Conservation (phyloP, 2,329 filamentous ascomycete genomes). For the Fusarium sp. region DNA sequence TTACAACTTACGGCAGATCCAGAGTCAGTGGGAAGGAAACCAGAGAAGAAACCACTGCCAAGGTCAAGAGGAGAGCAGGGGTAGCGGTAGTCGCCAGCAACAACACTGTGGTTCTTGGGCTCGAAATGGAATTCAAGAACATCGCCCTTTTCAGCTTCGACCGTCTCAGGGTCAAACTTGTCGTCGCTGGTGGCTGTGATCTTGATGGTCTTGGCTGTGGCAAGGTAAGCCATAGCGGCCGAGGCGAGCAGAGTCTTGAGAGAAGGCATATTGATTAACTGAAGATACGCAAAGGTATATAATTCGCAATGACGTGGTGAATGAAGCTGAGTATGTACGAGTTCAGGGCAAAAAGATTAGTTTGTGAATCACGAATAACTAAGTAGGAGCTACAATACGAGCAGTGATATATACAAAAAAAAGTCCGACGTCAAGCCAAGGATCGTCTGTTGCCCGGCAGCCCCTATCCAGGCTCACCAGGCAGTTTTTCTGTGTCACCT, state of each 20-base stretch:
- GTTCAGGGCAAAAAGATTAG: background rate
- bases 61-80: conserved; percentile 51
- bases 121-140: conserved; percentile 54
- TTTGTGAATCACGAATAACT: background rate
- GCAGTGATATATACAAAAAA: conserved; percentile 15
- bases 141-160: conserved; percentile 51
- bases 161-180: conserved; percentile 50
- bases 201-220: conserved; percentile 49
- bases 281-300: background rate
- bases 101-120: conserved; percentile 54
- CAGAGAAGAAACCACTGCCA: conserved; percentile 54
- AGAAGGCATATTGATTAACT: conserved; percentile 45
- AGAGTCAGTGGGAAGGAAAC: conserved; percentile 47
- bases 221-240: conserved; percentile 43
- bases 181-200: conserved; percentile 51
- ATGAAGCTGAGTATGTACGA: background rate
- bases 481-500: conserved; percentile 21
- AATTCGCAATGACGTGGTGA: background rate
- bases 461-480: conserved; percentile 1
- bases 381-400: background rate
- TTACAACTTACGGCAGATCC: conserved; percentile 46
- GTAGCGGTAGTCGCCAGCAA: conserved; percentile 51
- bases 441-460: conserved; percentile 34
- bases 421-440: conserved; percentile 8
- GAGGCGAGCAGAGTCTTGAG: conserved; percentile 45